Percentiles rank a stretch among this genome's conserved stretches.
Evolutionary conservation across 75 land plant genomes (phyloP).

Genomic region (Ceratopteris richardii): DNA sequence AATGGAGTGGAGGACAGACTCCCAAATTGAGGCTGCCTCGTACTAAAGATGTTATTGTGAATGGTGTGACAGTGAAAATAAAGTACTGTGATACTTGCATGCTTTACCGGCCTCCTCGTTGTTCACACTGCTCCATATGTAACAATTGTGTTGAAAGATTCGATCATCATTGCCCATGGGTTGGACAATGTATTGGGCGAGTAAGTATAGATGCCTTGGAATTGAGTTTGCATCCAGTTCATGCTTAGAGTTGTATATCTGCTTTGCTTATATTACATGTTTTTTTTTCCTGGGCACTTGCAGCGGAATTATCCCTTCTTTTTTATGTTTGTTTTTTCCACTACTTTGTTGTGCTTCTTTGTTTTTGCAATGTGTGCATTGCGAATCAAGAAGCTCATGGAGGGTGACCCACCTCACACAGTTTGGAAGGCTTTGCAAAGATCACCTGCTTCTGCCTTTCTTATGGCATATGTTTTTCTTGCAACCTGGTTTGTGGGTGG

Average conservation of each 20-base stretch:
- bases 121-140: slow-evolving; percentile 82
- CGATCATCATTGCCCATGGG: slow-evolving; percentile 96
- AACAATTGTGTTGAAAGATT: slow-evolving; percentile 83
- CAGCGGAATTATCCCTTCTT: slow-evolving; percentile 85
- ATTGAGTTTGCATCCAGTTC: neutral
- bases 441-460: slow-evolving; percentile 64
- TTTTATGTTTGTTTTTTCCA: slow-evolving; percentile 64
- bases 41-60: slow-evolving; percentile 53
- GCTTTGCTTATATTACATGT: neutral
- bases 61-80: slow-evolving; percentile 42
- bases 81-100: slow-evolving; percentile 79
- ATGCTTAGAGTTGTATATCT: neutral
- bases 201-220: too few relatives aligned
- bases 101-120: slow-evolving; percentile 77
- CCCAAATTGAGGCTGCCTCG: slow-evolving; percentile 34
- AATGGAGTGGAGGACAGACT: slow-evolving; percentile 24
- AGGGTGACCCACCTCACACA: slow-evolving; percentile 41
- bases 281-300: neutral
- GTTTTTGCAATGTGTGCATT: slow-evolving; percentile 69
- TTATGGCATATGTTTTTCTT: slow-evolving; percentile 69
- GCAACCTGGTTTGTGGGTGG: slow-evolving; percentile 90
- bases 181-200: slow-evolving; percentile 80
- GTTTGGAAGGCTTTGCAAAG: slow-evolving; percentile 68
- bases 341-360: slow-evolving; percentile 70
- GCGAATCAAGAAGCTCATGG: slow-evolving; percentile 73